A percentile compares a stretch with the other conserved stretches of the same genome.
Evolutionary conservation across 1,284 basidiomycete genomes (phyloP).

Genomic region (Somion occarium): DNA sequence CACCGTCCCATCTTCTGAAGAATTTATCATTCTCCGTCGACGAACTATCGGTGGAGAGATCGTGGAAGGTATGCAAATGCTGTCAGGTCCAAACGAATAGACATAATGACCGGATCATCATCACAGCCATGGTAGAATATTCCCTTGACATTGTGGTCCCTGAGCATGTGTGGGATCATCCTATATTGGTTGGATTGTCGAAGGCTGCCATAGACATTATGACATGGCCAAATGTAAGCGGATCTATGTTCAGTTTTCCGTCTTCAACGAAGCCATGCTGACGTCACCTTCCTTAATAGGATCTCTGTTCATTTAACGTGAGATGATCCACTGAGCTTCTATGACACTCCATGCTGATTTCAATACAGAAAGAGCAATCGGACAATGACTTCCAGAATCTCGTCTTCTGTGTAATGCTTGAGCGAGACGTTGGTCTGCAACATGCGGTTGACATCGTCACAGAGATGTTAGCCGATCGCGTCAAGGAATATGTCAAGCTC

Average conservation of each 20-base stretch:
- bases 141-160: slow-evolving; percentile 41
- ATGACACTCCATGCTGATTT: slow-evolving; percentile 6
- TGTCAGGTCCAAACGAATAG: neutral
- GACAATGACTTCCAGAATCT: slow-evolving; percentile 48
- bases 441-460: slow-evolving; percentile 37
- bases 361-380: slow-evolving; percentile 42
- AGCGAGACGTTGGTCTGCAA: slow-evolving; percentile 38
- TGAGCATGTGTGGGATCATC: slow-evolving; percentile 37
- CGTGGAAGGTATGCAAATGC: slow-evolving; percentile 35
- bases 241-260: neutral
- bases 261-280: neutral
- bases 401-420: slow-evolving; percentile 43
- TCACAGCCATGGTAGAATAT: slow-evolving; percentile 42
- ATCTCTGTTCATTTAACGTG: slow-evolving; percentile 45
- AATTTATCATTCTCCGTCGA: slow-evolving; percentile 40
- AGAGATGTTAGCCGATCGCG: slow-evolving; percentile 37
- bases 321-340: slow-evolving; percentile 13
- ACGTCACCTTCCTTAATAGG: slow-evolving; percentile 27
- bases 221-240: slow-evolving; percentile 46
- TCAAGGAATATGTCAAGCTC: slow-evolving; percentile 34
- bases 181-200: slow-evolving; percentile 37
- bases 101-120: too few species aligned
- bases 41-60: slow-evolving; percentile 39
- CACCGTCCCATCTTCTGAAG: slow-evolving; percentile 35
- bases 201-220: slow-evolving; percentile 42